phyloP scores from a whole-genome alignment of 805 yeast species.

The Cyberlindnera saturnus region DNA sequence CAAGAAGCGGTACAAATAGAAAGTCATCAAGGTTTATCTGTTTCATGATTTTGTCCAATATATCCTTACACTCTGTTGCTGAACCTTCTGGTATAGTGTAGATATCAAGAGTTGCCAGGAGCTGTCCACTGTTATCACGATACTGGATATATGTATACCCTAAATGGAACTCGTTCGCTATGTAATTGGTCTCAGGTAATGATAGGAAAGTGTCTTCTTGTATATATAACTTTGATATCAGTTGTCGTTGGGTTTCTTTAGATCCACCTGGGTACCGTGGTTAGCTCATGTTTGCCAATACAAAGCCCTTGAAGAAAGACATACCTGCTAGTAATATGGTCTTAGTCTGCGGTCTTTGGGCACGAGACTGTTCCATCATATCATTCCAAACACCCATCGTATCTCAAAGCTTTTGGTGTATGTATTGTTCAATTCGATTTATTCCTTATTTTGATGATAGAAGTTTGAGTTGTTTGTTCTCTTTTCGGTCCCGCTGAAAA shows the following conservation, averaged over 20 bases:
- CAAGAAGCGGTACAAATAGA: constrained; percentile 12
- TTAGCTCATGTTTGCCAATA: not conserved
- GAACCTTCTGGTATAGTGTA: constrained; percentile 11
- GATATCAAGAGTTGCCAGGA: constrained; percentile 13
- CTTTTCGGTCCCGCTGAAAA: too few species aligned
- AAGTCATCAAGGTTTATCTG: constrained; percentile 1
- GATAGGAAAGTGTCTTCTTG: constrained; percentile 4
- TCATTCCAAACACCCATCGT: constrained; percentile 15
- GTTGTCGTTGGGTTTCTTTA: constrained; percentile 5
- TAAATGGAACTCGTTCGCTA: constrained; percentile 12
- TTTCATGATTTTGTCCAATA: not conserved
- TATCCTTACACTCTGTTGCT: not conserved
- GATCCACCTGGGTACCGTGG: constrained; percentile 14
- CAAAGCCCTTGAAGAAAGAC: not conserved
- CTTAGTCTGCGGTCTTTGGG: constrained; percentile 1
- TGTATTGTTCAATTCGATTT: not conserved
- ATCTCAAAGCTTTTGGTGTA: not conserved
- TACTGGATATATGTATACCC: constrained; percentile 18
- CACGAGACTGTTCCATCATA: constrained; percentile 3
- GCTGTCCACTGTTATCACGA: constrained; percentile 11
- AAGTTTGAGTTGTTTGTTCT: too few species aligned
- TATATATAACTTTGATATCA: constrained; percentile 10
- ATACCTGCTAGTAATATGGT: not conserved
- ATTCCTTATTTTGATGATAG: not conserved
- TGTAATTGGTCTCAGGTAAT: constrained; percentile 1